These are phyloP conservation scores for Lyophyllum semitale DNA, from an alignment of 768 basidiomycete genomes.

Conservation along the genomic window DNA sequence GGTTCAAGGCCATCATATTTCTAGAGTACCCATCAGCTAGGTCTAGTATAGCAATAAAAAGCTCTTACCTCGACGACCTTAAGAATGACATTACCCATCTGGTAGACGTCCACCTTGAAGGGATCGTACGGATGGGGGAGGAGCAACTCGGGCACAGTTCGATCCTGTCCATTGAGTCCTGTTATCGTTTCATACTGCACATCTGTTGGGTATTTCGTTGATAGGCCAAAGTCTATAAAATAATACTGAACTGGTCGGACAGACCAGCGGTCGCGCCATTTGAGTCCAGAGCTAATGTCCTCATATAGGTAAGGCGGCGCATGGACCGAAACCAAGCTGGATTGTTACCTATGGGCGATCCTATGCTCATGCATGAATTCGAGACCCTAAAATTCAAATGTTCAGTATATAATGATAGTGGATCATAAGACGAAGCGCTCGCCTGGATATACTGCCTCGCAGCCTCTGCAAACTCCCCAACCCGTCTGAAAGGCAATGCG, in stretches of 20 bases:
- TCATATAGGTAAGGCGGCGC: no score
- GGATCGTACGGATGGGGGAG: not conserved
- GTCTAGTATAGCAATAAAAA: not conserved
- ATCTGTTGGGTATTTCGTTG: no score
- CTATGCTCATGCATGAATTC: constrained; percentile 23
- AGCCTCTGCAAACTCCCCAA: constrained; percentile 23
- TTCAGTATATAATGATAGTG: not conserved
- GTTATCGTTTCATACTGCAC: not conserved
- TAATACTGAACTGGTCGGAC: no score
- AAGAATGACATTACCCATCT: not conserved
- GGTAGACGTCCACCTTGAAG: not conserved
- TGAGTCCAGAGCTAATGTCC: no score
- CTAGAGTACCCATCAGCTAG: not conserved
- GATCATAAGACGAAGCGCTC: not conserved
- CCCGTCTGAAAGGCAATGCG: constrained; percentile 17
- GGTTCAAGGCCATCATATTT: not conserved
- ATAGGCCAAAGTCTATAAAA: no score
- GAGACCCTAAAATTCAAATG: constrained; percentile 14
- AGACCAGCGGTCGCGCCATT: no score
- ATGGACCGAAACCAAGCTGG: no score
- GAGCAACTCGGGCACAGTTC: no score
- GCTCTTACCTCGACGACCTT: not conserved
- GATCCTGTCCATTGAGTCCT: not conserved
- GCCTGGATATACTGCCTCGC: constrained; percentile 22
- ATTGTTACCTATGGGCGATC: constrained; percentile 16